A percentile compares a stretch with the other conserved stretches of the same genome.
Conservation (phyloP, 495 filamentous ascomycete species). For the Podospora sp. region DNA sequence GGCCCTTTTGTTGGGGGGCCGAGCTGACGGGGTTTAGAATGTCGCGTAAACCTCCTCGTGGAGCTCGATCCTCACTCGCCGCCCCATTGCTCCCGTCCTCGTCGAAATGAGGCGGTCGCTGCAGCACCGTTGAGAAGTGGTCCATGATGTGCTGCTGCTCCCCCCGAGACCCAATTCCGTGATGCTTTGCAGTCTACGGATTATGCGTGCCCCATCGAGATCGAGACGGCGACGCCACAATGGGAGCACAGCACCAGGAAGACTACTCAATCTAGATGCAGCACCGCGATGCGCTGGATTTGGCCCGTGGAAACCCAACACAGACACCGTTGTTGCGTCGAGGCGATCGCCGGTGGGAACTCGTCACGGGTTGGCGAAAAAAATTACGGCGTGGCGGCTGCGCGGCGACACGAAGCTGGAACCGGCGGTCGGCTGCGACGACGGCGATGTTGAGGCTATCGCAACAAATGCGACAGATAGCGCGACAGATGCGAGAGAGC, state of each 20-base stretch:
- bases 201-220: slow-evolving; percentile 36
- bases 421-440: background rate
- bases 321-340: background rate
- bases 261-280: slow-evolving; percentile 18
- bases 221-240: slow-evolving; percentile 25
- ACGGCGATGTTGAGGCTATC: slow-evolving; percentile 23
- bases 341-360: background rate
- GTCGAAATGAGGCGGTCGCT: slow-evolving; percentile 45
- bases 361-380: background rate
- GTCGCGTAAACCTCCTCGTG: slow-evolving; percentile 40
- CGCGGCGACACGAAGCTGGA: background rate
- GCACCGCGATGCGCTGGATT: slow-evolving; percentile 12
- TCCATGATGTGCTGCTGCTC: slow-evolving; percentile 36
- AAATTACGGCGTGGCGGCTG: background rate
- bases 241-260: slow-evolving; percentile 8
- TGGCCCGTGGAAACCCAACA: background rate
- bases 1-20: slow-evolving; percentile 22
- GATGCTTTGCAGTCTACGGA: slow-evolving; percentile 28
- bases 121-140: slow-evolving; percentile 52
- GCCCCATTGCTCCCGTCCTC: slow-evolving; percentile 39
- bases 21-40: slow-evolving; percentile 43
- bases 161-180: slow-evolving; percentile 23
- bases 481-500: slow-evolving; percentile 3
- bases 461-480: slow-evolving; percentile 22
- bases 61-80: slow-evolving; percentile 35